Evolutionary conservation across 441 rosid genomes (phyloP).

Genomic region (Pelargonium cotyledonis): DNA sequence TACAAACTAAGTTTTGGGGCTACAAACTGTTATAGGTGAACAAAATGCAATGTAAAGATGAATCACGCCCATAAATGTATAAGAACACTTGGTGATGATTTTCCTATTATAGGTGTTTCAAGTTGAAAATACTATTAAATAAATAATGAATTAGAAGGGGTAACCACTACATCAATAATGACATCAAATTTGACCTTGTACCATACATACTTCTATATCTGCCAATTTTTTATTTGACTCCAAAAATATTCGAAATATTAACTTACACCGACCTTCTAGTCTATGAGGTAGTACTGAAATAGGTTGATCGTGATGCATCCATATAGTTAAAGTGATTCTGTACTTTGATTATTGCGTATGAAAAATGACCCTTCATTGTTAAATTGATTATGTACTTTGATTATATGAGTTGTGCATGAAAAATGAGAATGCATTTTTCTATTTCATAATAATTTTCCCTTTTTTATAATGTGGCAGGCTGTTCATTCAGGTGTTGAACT

Average conservation of each 20-base stretch:
- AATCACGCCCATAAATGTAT: background rate
- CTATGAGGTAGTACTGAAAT: background rate
- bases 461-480: constrained; percentile 33
- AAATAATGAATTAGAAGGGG: background rate
- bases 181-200: background rate
- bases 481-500: constrained; percentile 74
- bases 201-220: background rate
- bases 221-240: background rate
- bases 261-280: background rate
- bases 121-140: background rate
- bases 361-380: background rate
- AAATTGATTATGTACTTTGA: background rate
- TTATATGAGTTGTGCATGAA: constrained; percentile 3
- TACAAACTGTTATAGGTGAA: background rate
- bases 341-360: background rate
- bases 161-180: constrained; percentile 3
- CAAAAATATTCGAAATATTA: background rate
- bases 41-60: background rate
- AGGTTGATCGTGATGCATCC: background rate
- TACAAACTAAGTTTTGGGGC: background rate
- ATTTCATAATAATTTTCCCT: background rate
- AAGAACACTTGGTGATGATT: background rate
- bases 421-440: background rate
- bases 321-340: background rate
- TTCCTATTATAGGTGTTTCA: background rate